Evolutionary conservation across 345 rosid genomes (phyloP), one percentile per base, ranked within the genome.

Genomic region (Populus ilicifolia): DNA sequence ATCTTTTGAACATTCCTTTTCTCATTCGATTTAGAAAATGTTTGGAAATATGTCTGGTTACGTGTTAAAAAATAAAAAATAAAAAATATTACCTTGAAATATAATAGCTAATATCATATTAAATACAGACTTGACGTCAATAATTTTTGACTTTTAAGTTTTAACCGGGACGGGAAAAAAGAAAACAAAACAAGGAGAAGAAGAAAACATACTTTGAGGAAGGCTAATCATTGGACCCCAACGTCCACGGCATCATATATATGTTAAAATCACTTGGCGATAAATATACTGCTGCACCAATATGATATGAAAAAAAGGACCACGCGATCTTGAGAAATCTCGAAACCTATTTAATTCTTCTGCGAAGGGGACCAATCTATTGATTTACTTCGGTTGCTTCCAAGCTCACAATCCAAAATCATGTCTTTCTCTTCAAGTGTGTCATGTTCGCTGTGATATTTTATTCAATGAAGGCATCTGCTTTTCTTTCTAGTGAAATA

Each of bases 311-410:
- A n/a, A 64, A 52, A 76, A 81, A 79, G 83, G 84, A 81, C 88
- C 83, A 79, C 84, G 62, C 75, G 21, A 83, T 83, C 85, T 81
- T 71, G 74, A 77, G 78, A 81, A 81, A 81, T 83, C 81, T 69
- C 61, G 35, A 67, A 79, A n/a, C 50, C 43, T 25, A 75, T 79
- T 69, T 76, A 69, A 59, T 74, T 79, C 67, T 36, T 52, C 75
- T 21, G 52, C 17, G 17, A 77, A 29, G 65, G 78, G 81, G 78
- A 79, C 86, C 80, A 78, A 72, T 54, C 3, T 54, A 54, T 8
- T 29, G 10, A 33, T 82, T 80, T 54, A 50, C 63, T 72, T 71
- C 46, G 27, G 2, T 72, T 64, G 59, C 9, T 70, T 71, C 71
- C 64, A 29, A 48, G 69, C 66, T 68, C 48, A 20, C 79, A 29